Conservation (phyloP, 805 yeast genomes). For the Pichia deserticola region DNA sequence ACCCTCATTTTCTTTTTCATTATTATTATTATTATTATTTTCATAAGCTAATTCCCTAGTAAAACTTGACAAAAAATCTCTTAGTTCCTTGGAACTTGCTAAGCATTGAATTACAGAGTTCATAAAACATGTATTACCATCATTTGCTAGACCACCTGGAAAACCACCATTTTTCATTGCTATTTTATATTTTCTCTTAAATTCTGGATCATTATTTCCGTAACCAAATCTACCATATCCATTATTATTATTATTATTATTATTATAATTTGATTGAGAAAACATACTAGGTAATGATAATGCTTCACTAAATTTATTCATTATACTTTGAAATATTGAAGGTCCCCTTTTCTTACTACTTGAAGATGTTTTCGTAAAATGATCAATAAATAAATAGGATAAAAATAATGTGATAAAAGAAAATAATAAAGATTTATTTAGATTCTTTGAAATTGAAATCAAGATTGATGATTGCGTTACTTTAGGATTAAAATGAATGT, state of each 20-base stretch:
- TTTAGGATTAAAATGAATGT: neutral
- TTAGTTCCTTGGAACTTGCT: slow-evolving; percentile 62
- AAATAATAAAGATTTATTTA: neutral
- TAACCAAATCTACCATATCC: neutral
- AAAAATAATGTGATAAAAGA: neutral
- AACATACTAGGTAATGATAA: slow-evolving; percentile 9
- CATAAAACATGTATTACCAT: slow-evolving; percentile 94
- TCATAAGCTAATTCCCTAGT: slow-evolving; percentile 10
- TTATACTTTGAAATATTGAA: neutral
- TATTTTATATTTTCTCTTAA: slow-evolving; percentile 14
- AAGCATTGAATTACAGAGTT: slow-evolving; percentile 80
- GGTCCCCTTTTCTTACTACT: neutral
- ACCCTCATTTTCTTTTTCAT: too few species aligned
- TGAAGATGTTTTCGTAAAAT: neutral
- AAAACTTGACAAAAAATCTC: slow-evolving; percentile 45
- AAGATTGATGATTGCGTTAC: neutral
- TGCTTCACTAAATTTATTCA: slow-evolving; percentile 12
- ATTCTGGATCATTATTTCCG: slow-evolving; percentile 5
- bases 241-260: neutral
- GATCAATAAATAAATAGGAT: slow-evolving; percentile 2
- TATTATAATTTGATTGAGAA: neutral
- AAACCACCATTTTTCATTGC: slow-evolving; percentile 60
- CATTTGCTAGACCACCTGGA: slow-evolving; percentile 81
- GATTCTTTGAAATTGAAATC: neutral
- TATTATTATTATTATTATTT: too few species aligned